phyloP scores from a whole-genome alignment of 2,329 filamentous ascomycete species.

The Elsinoe australis region DNA sequence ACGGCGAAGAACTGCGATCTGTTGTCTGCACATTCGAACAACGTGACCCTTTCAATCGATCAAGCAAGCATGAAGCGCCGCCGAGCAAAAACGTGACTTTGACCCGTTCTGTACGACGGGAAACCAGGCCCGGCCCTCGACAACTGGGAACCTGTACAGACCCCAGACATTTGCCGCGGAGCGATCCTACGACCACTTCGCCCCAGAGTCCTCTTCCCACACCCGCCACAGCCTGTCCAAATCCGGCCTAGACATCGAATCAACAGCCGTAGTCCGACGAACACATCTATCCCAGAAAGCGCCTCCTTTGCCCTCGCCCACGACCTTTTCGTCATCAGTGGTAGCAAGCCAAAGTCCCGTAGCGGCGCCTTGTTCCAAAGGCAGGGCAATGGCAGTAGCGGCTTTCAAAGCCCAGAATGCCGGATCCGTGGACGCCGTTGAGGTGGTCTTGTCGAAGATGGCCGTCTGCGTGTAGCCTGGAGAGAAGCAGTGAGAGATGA shows the following conservation, averaged over 20 bases:
- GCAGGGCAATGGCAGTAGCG: slow-evolving; percentile 13
- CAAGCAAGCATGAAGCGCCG: no score
- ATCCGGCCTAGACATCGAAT: neutral
- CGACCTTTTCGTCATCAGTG: slow-evolving; percentile 17
- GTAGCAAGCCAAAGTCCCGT: slow-evolving; percentile 21
- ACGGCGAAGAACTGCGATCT: no score
- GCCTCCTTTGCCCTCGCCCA: neutral
- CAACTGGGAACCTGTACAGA: no score
- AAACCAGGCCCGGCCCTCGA: no score
- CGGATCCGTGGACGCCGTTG: slow-evolving; percentile 12
- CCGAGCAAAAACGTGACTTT: no score
- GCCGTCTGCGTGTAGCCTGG: slow-evolving; percentile 19
- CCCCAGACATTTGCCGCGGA: no score
- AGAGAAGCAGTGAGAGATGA: slow-evolving; percentile 19
- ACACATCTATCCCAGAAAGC: neutral
- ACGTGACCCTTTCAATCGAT: no score
- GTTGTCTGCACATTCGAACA: no score
- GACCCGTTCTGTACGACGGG: no score
- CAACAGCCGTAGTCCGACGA: neutral
- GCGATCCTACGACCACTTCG: neutral
- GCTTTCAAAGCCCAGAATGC: slow-evolving; percentile 18
- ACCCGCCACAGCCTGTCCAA: neutral
- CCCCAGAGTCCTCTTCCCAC: neutral
- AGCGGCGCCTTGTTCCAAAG: slow-evolving; percentile 20
- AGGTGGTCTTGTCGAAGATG: slow-evolving; percentile 18